Evolutionary conservation across 2,329 filamentous ascomycete species (phyloP).

Genomic region (Moelleriella libera): DNA sequence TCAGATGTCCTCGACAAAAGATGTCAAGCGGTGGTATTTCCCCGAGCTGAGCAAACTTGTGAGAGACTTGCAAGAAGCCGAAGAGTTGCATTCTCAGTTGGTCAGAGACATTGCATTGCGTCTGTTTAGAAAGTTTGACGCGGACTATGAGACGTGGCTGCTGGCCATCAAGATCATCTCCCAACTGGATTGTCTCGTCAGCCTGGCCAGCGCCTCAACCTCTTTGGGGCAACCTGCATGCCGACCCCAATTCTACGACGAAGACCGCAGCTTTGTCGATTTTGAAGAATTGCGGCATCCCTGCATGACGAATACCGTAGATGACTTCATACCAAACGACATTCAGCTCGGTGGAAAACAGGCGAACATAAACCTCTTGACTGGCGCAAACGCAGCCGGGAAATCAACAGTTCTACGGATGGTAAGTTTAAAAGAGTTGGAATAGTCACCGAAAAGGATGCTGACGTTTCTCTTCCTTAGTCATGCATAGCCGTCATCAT

Average conservation of each 20-base stretch:
- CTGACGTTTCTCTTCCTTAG: slow-evolving; percentile 21
- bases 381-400: slow-evolving; percentile 90
- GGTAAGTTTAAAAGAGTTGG: slow-evolving; percentile 34
- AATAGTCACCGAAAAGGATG: background rate
- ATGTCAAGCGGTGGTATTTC: slow-evolving; percentile 90
- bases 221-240: slow-evolving; percentile 78
- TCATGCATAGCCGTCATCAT: slow-evolving; percentile 95
- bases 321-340: slow-evolving; percentile 94
- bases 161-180: slow-evolving; percentile 80
- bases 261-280: slow-evolving; percentile 75
- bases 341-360: slow-evolving; percentile 69
- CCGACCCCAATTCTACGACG: slow-evolving; percentile 74
- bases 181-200: slow-evolving; percentile 89
- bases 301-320: slow-evolving; percentile 79
- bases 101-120: slow-evolving; percentile 72
- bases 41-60: slow-evolving; percentile 70
- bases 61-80: slow-evolving; percentile 78
- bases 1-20: slow-evolving; percentile 88
- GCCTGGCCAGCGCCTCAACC: slow-evolving; percentile 75
- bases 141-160: slow-evolving; percentile 75
- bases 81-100: slow-evolving; percentile 86
- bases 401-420: slow-evolving; percentile 95
- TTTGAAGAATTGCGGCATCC: slow-evolving; percentile 89
- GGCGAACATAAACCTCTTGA: slow-evolving; percentile 80
- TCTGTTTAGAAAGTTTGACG: slow-evolving; percentile 79